Percentiles rank a stretch among this genome's conserved stretches.
These are phyloP conservation scores for Neltuma alba DNA, from an alignment of 306 rosid genomes.

Conservation along the genomic window DNA sequence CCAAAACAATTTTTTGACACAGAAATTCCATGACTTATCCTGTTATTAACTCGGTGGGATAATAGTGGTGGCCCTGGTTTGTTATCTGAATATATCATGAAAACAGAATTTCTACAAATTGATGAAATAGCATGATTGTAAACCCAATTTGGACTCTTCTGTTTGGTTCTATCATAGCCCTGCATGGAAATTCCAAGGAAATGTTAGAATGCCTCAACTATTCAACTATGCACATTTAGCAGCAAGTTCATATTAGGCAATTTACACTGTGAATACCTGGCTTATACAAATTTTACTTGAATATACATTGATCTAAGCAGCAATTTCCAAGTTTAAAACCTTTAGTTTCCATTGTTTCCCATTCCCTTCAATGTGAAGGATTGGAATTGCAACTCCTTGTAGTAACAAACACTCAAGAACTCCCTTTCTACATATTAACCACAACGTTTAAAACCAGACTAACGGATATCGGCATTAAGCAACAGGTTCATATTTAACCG, in stretches of 20 bases:
- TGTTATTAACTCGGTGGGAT: slow-evolving; percentile 28
- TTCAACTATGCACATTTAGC: slow-evolving; percentile 10
- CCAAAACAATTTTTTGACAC: slow-evolving; percentile 34
- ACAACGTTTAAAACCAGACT: background rate
- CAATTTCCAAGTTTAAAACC: background rate
- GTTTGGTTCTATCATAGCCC: slow-evolving; percentile 48
- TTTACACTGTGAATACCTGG: background rate
- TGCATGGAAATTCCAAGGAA: slow-evolving; percentile 38
- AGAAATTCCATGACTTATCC: slow-evolving; percentile 37
- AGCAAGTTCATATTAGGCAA: background rate
- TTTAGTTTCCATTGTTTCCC: background rate
- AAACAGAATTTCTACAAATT: slow-evolving; percentile 46
- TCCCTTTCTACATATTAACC: background rate
- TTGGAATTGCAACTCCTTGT: slow-evolving; percentile 6
- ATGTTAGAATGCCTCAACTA: slow-evolving; percentile 6
- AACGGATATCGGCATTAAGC: background rate
- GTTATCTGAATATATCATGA: slow-evolving; percentile 39
- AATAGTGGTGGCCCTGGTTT: slow-evolving; percentile 46
- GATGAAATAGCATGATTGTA: slow-evolving; percentile 30
- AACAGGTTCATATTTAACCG: background rate
- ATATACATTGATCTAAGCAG: background rate
- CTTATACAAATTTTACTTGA: background rate
- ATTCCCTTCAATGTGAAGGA: background rate
- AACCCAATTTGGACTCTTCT: slow-evolving; percentile 38
- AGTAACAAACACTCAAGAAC: background rate